A percentile compares a stretch with the other conserved stretches of the same genome.
Evolutionary conservation across 1,284 basidiomycete genomes (phyloP).

Genomic region (Nidula niveotomentosa): DNA sequence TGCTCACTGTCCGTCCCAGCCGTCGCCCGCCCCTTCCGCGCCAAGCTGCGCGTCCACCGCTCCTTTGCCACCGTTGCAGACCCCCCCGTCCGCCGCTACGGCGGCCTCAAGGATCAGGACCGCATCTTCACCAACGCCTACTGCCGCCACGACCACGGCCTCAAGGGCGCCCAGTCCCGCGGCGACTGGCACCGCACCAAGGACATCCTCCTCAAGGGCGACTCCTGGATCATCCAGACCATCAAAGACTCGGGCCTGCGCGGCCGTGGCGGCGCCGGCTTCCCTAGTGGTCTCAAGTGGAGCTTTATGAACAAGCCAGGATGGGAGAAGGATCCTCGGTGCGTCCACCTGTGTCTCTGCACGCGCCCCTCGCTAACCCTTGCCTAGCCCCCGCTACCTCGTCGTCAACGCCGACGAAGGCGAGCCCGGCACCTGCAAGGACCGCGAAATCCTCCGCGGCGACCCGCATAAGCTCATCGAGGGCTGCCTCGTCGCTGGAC

Average conservation of each 20-base stretch:
- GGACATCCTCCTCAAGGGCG: slow-evolving; percentile 93
- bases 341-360: slow-evolving; percentile 13
- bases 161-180: slow-evolving; percentile 87
- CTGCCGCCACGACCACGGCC: slow-evolving; percentile 81
- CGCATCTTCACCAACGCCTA: slow-evolving; percentile 91
- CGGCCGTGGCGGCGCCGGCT: slow-evolving; percentile 96
- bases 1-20: slow-evolving; percentile 17
- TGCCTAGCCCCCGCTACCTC: slow-evolving; percentile 82
- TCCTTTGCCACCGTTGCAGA: slow-evolving; percentile 79
- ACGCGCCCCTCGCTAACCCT: not conserved
- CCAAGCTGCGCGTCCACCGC: slow-evolving; percentile 29
- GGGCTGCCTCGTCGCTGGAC: slow-evolving; percentile 97
- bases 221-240: slow-evolving; percentile 96
- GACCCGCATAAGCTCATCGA: slow-evolving; percentile 99
- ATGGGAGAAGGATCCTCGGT: slow-evolving; percentile 95
- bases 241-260: slow-evolving; percentile 97
- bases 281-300: slow-evolving; percentile 98
- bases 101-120: slow-evolving; percentile 93
- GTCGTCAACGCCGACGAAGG: slow-evolving; percentile 99
- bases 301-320: slow-evolving; percentile 99
- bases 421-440: slow-evolving; percentile 99
- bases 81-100: slow-evolving; percentile 83
- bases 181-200: slow-evolving; percentile 99
- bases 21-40: slow-evolving; percentile 38
- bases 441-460: slow-evolving; percentile 96